phyloP scores from a whole-genome alignment of 169 alveolate species.

The Plasmodium gonderi region DNA sequence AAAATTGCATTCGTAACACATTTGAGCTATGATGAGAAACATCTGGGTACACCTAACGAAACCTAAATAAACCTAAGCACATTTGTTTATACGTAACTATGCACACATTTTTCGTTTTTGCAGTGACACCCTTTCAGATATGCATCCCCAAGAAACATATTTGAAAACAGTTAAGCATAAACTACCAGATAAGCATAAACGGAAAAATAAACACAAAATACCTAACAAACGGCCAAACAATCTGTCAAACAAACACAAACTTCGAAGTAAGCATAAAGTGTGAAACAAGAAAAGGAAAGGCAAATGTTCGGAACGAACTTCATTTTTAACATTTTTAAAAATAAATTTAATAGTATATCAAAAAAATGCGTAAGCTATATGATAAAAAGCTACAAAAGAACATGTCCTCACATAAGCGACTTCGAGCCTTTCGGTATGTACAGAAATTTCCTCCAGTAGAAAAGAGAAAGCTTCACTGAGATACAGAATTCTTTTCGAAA shows the following conservation, averaged over 20 bases:
- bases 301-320: slow-evolving; percentile 70
- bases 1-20: background rate
- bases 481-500: too few relatives aligned
- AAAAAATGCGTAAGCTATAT: slow-evolving; percentile 43
- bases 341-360: slow-evolving; percentile 54
- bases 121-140: background rate
- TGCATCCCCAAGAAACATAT: background rate
- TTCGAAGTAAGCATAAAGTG: background rate
- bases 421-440: slow-evolving; percentile 74
- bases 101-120: background rate
- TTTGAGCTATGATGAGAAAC: background rate
- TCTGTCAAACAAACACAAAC: too few relatives aligned
- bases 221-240: too few relatives aligned
- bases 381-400: slow-evolving; percentile 69
- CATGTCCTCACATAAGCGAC: slow-evolving; percentile 76
- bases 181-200: too few relatives aligned
- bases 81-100: background rate
- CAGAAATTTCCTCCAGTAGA: background rate
- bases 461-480: background rate
- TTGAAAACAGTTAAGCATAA: too few relatives aligned
- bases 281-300: background rate
- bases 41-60: background rate
- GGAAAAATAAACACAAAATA: background rate
- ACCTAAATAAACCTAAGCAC: background rate
- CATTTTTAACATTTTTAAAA: slow-evolving; percentile 49